Conservation (phyloP, 768 basidiomycete genomes). For the Pholiota molesta region DNA sequence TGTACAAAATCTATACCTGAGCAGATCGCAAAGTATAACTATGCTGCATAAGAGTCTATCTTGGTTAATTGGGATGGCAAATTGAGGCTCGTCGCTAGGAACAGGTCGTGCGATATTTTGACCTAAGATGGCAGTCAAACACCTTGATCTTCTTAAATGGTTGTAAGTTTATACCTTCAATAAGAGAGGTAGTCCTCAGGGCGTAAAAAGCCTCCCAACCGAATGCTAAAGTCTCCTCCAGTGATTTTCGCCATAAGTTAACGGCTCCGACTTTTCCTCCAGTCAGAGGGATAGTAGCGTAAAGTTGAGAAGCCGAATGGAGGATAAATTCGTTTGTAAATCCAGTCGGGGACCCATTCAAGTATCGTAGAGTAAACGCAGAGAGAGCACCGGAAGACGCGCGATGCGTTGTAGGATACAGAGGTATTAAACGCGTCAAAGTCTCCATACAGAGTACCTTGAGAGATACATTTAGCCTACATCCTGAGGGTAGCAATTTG, state of each 20-base stretch:
- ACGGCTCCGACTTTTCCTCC: conserved; percentile 81
- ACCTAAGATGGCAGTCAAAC: neutral
- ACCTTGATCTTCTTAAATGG: neutral
- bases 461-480: conserved; percentile 1
- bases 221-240: conserved; percentile 70
- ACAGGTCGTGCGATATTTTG: conserved; percentile 11
- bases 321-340: conserved; percentile 43
- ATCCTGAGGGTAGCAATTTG: neutral
- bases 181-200: conserved; percentile 62
- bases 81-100: conserved; percentile 45
- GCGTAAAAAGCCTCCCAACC: conserved; percentile 64
- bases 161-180: conserved; percentile 40
- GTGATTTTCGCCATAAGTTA: conserved; percentile 71
- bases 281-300: conserved; percentile 64
- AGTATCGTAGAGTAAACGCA: conserved; percentile 52
- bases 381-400: conserved; percentile 55
- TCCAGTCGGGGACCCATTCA: conserved; percentile 55
- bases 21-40: conserved; percentile 51
- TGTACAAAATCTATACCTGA: conserved; percentile 46
- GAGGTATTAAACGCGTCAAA: conserved; percentile 55
- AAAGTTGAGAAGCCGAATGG: conserved; percentile 57
- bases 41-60: conserved; percentile 63
- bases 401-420: conserved; percentile 72
- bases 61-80: conserved; percentile 55
- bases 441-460: conserved; percentile 51